Base-by-base conservation (phyloP, 2,329 filamentous ascomycete genomes). In the Microsporum canis region DNA sequence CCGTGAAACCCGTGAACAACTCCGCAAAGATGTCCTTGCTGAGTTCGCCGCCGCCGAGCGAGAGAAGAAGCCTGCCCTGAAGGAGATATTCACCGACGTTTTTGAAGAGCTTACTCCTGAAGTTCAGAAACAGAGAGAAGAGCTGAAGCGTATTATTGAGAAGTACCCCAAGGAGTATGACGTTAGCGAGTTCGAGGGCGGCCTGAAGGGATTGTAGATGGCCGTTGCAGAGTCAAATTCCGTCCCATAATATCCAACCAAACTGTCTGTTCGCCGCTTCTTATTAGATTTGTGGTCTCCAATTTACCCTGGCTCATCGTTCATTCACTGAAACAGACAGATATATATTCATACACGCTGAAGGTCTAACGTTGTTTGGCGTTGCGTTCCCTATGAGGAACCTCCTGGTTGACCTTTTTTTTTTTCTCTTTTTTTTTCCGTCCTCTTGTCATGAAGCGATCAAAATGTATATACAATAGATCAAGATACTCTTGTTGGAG, bases 91-190 rank as follows among this genome's bases (percentile, higher is more conserved):
- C 73, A 85, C 88, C 66, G 94, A 94, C 72, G 83, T 97, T 1
- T 99, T 96, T 73, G 90, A 94, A 72, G 83, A 90, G 53, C 68
- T 96, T 67, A 96, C 91, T 0, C 86, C 88, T 55, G 91, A 95
- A 68, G 78, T 88, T 63, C 82, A 79, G 71, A 80, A 77, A 47
- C 94, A 99, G 79, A 91, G 89, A 77, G 75, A 76, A 65, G 82
- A 91, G 75, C 77, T 97, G 68, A 88, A 79, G 70, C 81, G 83
- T n/a, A 81, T 96, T 58, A 71, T 99, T 58, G 84, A 92, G 67
- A 85, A 82, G 67, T 99, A 97, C 76, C 91, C 92, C 0, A 85
- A 88, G 39, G 94, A 99, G 78, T 99, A 99, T 74, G 91, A 97
- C 73, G 71, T 94, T 56, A 80, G 79, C 14, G 84, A 86, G 66